phyloP scores from a whole-genome alignment of 2,329 filamentous ascomycete genomes.

The Cytospora piceae region DNA sequence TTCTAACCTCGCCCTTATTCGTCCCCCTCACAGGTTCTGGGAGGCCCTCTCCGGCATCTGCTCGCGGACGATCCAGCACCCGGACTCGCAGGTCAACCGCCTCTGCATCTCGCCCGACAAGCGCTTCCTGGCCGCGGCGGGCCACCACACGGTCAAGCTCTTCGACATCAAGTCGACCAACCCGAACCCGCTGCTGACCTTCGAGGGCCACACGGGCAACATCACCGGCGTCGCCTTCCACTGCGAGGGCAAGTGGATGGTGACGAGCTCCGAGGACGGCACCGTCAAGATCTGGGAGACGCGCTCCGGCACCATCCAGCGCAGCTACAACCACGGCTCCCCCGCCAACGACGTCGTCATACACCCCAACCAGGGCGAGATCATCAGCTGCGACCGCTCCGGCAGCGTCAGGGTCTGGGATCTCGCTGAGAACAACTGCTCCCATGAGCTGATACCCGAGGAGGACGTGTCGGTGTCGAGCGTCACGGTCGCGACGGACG shows the following conservation, averaged over 20 bases:
- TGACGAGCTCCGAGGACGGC: constrained; percentile 94
- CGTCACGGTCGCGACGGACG: constrained; percentile 94
- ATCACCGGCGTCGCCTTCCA: constrained; percentile 97
- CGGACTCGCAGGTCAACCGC: constrained; percentile 97
- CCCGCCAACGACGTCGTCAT: constrained; percentile 99
- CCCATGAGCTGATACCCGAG: constrained; percentile 93
- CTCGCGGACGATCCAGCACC: constrained; percentile 95
- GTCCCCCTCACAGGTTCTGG: constrained; percentile 74
- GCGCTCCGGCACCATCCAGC: constrained; percentile 79
- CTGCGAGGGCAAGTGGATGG: constrained; percentile 99
- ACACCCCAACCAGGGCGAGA: constrained; percentile 96
- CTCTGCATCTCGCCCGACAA: constrained; percentile 99
- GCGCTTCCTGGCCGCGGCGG: constrained; percentile 84
- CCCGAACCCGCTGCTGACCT: constrained; percentile 87
- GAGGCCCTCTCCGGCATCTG: constrained; percentile 97
- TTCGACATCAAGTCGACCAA: constrained; percentile 99
- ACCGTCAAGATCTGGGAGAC: constrained; percentile 99
- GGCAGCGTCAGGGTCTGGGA: constrained; percentile 97
- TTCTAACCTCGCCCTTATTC: constrained; percentile 30
- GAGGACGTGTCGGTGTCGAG: constrained; percentile 93
- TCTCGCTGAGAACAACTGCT: constrained; percentile 94
- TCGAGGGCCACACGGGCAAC: constrained; percentile 94
- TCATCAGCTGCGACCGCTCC: constrained; percentile 92
- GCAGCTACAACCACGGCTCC: constrained; percentile 87
- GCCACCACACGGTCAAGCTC: constrained; percentile 86